Evolutionary conservation across 1,284 basidiomycete genomes (phyloP).

Genomic region (Uromyces viciae-fabae): DNA sequence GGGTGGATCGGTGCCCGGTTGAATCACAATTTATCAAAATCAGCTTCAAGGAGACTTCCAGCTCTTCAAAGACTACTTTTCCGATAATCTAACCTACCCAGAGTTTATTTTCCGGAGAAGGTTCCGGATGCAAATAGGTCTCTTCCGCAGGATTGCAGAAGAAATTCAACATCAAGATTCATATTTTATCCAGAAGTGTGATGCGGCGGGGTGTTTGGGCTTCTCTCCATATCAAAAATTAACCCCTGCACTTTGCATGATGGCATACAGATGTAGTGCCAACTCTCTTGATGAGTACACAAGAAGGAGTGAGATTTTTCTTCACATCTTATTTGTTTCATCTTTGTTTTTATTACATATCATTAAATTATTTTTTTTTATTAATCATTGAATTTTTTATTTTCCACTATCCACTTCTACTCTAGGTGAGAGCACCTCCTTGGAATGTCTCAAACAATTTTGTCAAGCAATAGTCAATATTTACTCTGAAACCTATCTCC

Average conservation of each 20-base stretch:
- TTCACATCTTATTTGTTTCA: too few species aligned
- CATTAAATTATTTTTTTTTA: too few species aligned
- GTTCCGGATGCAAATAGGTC: constrained; percentile 8
- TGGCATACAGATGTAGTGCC: constrained; percentile 2
- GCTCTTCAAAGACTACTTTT: neutral
- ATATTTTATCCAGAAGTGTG: neutral
- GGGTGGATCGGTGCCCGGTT: neutral
- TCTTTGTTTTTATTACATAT: too few species aligned
- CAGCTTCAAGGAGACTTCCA: neutral
- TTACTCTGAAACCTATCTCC: neutral
- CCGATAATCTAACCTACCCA: neutral
- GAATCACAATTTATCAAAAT: neutral
- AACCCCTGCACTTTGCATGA: neutral
- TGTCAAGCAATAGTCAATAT: neutral
- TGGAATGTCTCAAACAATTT: neutral
- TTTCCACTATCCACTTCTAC: neutral
- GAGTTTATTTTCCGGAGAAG: neutral
- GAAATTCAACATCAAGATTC: constrained; percentile 32
- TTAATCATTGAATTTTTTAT: neutral
- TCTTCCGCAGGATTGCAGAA: neutral
- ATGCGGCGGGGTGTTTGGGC: neutral
- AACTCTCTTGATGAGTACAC: constrained; percentile 4
- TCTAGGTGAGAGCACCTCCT: constrained; percentile 9
- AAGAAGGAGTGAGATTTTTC: neutral
- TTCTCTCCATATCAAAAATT: neutral